Evolutionary conservation across 2,329 filamentous ascomycete species (phyloP), one percentile per base, ranked within the genome.

Genomic region (Talaromyces atroroseus): DNA sequence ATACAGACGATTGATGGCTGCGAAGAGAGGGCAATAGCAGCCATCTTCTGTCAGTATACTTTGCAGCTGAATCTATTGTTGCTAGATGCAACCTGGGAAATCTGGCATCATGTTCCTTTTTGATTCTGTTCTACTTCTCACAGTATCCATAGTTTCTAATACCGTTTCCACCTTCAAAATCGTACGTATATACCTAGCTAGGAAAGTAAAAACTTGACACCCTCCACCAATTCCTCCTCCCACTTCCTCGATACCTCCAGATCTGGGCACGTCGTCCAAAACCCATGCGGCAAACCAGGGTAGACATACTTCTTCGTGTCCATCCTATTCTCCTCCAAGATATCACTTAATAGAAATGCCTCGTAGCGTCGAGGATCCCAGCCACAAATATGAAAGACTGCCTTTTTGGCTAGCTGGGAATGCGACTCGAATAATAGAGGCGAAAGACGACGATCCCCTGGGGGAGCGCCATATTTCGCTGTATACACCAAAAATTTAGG

Each of bases 1-100:
- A 45, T 92, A 92, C 69, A 77, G 89, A 59, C 80, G 80, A 62
- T 76, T 89, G 76, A 90, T 90, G 84, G 79, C 78, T 38, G 76
- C 76, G 59, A 80, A 73, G 65, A 74, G 78, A 38, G 47, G 52
- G 36, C 24, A 47, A 48, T 55, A 44, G 26, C 26, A 29, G 23
- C 32, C 11, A 23, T 34, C 44, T 1, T 23, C n/a, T n/a, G n/a
- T n/a, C n/a, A n/a, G n/a, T 29, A 29, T 10, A 26, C 24, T 7
- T 26, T 4, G 24, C 24, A 26, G 24, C 24, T 26, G 24, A 26
- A 26, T 7, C 24, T 7, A 26, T n/a, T n/a, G 24, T 26, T 26
- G 7, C 7, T 26, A 26, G 7, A 3, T 26, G 24, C 24, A 29
- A 29, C 7, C 26, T 29, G 6, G 26, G 8, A 29, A 29, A 29